Percentiles rank a stretch among this genome's conserved stretches.
Evolutionary conservation across 2,329 filamentous ascomycete species (phyloP).

Genomic region (Pyrenochaeta sp.): DNA sequence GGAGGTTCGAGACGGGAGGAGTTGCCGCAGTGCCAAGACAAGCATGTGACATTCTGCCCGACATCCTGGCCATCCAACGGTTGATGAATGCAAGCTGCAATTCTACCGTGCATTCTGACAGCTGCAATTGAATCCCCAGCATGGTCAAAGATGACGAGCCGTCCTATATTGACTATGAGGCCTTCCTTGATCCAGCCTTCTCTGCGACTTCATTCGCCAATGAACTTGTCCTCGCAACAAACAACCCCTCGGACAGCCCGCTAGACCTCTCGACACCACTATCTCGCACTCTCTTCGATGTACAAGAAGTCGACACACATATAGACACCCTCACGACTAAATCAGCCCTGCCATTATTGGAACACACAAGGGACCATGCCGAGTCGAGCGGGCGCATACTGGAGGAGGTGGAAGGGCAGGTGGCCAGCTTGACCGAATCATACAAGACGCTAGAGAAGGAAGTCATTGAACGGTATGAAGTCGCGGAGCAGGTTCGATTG

Average conservation of each 20-base stretch:
- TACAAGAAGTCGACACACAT: conserved; percentile 95
- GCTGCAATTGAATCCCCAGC: conserved; percentile 13
- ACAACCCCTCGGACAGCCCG: conserved; percentile 88
- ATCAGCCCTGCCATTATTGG: conserved; percentile 79
- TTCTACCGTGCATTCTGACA: background rate
- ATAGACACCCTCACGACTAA: conserved; percentile 90
- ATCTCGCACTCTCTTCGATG: conserved; percentile 92
- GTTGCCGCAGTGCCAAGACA: background rate
- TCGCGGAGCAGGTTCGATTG: conserved; percentile 81
- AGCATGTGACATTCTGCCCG: background rate
- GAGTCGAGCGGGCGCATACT: conserved; percentile 77
- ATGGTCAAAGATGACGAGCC: conserved; percentile 61
- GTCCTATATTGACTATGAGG: conserved; percentile 95
- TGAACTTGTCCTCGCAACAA: conserved; percentile 84
- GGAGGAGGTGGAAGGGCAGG: conserved; percentile 78
- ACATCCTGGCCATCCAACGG: conserved; percentile 3
- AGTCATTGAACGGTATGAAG: conserved; percentile 83
- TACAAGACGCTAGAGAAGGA: conserved; percentile 88
- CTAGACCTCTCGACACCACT: conserved; percentile 94
- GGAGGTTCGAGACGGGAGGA: background rate
- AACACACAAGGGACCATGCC: conserved; percentile 78
- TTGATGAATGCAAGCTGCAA: background rate
- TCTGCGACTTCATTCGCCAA: conserved; percentile 86
- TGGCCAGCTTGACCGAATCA: conserved; percentile 81
- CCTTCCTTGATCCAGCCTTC: conserved; percentile 85